Conservation (phyloP, 2,329 filamentous ascomycete species). For the Colletotrichum sublineola region DNA sequence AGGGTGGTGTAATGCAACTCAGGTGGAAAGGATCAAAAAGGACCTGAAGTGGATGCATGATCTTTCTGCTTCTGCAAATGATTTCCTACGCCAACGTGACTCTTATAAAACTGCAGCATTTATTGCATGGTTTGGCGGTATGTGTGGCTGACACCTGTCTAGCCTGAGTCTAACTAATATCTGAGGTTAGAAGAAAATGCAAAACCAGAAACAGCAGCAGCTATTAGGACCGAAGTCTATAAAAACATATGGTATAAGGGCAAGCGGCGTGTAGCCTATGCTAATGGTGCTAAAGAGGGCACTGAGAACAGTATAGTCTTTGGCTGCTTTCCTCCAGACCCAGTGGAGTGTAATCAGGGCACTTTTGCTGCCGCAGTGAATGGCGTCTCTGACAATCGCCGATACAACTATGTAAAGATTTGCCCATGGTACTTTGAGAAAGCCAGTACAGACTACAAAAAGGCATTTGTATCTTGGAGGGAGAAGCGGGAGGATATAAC, state of each 20-base stretch:
- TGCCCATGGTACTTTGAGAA: not conserved
- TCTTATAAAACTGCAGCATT: not conserved
- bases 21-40: not conserved
- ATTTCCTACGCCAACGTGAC: not conserved
- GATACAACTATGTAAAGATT: not conserved
- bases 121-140: not conserved
- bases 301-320: not conserved
- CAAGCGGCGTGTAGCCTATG: not conserved
- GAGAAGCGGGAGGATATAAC: not conserved
- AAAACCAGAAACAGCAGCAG: not conserved
- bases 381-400: too few relatives aligned
- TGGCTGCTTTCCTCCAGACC: not conserved
- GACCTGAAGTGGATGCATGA: not conserved
- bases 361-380: too few relatives aligned
- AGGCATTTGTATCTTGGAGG: not conserved
- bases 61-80: not conserved
- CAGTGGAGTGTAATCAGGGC: rapidly evolving
- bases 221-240: not conserved
- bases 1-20: not conserved
- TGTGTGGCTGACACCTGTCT: too few relatives aligned
- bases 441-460: not conserved
- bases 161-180: not conserved
- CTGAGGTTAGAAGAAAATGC: not conserved
- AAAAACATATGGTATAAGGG: not conserved
- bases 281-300: not conserved